phyloP scores from a whole-genome alignment of 768 basidiomycete species.

The Megacollybia marginata region DNA sequence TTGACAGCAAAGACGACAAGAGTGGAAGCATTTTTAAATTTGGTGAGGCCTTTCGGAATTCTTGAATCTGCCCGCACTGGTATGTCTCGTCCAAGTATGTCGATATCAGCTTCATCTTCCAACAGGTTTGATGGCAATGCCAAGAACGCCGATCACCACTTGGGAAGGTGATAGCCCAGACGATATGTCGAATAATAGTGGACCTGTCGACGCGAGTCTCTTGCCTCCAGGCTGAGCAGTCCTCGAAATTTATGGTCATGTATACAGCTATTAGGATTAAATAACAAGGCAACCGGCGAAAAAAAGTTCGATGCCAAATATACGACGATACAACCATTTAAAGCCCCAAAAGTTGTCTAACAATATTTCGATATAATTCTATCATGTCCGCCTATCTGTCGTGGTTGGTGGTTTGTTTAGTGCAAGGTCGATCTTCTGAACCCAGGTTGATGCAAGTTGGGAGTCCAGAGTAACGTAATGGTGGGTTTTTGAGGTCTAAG shows the following conservation, averaged over 20 bases:
- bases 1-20: conserved; percentile 87
- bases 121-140: conserved; percentile 95
- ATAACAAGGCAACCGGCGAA: background rate
- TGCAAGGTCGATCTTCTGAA: conserved; percentile 29
- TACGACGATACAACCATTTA: background rate
- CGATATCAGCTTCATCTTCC: conserved; percentile 2
- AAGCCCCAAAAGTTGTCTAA: background rate
- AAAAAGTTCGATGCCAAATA: background rate
- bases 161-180: conserved; percentile 48
- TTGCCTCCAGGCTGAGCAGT: conserved; percentile 81
- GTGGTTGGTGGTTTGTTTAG: background rate
- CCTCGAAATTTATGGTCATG: background rate
- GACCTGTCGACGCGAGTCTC: conserved; percentile 79
- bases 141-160: conserved; percentile 79
- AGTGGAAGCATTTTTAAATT: conserved; percentile 86
- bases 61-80: conserved; percentile 94
- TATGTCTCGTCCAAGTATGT: conserved; percentile 26
- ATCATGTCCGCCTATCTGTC: background rate
- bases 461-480: conserved; percentile 34
- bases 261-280: background rate
- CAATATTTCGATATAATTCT: background rate
- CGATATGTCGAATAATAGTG: conserved; percentile 35
- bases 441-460: conserved; percentile 26
- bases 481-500: conserved; percentile 40
- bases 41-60: conserved; percentile 92